Percentiles rank a stretch among this genome's conserved stretches.
phyloP scores from a whole-genome alignment of 129 eudicot species.

The Deinandra increscens region DNA sequence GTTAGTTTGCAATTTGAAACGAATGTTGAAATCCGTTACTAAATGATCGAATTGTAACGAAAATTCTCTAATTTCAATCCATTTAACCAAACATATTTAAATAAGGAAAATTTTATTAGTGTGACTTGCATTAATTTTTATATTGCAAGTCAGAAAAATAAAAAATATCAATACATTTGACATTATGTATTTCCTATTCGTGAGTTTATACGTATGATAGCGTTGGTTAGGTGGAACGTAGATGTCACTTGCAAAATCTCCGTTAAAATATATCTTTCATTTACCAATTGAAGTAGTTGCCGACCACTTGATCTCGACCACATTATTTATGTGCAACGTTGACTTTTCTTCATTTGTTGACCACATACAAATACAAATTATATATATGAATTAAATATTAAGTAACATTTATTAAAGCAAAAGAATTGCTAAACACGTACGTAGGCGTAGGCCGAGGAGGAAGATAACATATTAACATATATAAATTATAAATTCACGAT shows the following conservation, averaged over 20 bases:
- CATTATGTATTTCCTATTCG: neutral
- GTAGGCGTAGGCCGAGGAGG: slow-evolving; percentile 13
- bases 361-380: neutral
- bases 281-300: neutral
- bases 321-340: neutral
- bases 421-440: slow-evolving; percentile 7
- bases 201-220: neutral
- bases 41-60: no score
- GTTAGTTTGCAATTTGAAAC: no score
- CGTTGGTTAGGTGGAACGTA: slow-evolving; percentile 10
- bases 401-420: neutral
- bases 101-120: no score
- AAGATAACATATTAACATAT: slow-evolving; percentile 21
- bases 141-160: no score
- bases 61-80: no score
- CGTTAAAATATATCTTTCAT: neutral
- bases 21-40: no score
- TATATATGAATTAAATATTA: neutral
- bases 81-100: no score
- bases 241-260: slow-evolving; percentile 6
- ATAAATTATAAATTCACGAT: neutral
- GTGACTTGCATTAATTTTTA: no score
- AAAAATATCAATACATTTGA: neutral
- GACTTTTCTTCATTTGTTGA: slow-evolving; percentile 15
- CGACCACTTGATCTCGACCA: slow-evolving; percentile 28